Evolutionary conservation across 257 asterid species (phyloP), one percentile per base, ranked within the genome.

Genomic region (Leptodermis oblonga): DNA sequence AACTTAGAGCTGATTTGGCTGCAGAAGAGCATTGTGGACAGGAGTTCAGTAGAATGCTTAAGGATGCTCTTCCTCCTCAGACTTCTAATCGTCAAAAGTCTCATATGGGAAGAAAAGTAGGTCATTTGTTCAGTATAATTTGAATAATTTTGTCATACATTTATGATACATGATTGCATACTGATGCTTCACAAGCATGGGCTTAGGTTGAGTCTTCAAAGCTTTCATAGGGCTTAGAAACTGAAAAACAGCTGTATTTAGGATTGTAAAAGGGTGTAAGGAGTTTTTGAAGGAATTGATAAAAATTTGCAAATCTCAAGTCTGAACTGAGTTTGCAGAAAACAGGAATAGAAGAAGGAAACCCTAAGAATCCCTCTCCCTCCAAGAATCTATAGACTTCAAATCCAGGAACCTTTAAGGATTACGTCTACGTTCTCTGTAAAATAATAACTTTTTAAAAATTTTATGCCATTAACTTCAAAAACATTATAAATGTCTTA

Each of bases 1-100:
- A 85, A 84, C 94, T 92, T 70, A 71, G 89, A 73, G 86, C 87
- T 52, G 97, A 92, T 82, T 90, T 92, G 70, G 92, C 92, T 69
- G 62, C 79, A 69, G 98, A 92, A 81, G 96, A 89, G 82, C 90
- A 85, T 25, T 92, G 84, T 70, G 90, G 89, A 46, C 84, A 77
- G 77, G 97, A 90, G 80, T 79, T 92, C 72, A 84, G 80, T 78
- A 88, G 88, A 81, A 82, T 90, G 68, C 88, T 92, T 52, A 80
- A 85, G 84, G 96, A 90, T 76, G 82, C 88, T 62, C 78, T 83
- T 76, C 86, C 86, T 61, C 78, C 90, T 26, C 85, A 82, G 71
- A 74, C 76, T 61, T 78, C 79, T 71, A 72, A 70, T 76, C 59
- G 80, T 63, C 91, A 76, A 63, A 83, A 81, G 82, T 62, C 92